phyloP scores from a whole-genome alignment of 768 basidiomycete species.

The Imleria badia region DNA sequence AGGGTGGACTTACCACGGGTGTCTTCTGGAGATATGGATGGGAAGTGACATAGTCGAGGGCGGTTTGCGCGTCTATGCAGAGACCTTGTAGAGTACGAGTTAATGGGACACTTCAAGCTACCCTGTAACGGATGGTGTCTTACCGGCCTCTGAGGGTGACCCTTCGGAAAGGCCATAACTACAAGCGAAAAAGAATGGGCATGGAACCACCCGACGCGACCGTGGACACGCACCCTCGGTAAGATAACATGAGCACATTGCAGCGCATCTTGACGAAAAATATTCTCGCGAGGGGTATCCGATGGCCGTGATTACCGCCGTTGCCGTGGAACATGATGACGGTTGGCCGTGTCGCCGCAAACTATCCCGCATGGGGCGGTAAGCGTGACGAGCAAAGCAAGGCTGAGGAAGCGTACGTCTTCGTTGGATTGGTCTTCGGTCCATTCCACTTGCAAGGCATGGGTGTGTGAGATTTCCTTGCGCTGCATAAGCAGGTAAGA shows the following conservation, averaged over 20 bases:
- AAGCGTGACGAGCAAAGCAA: background rate
- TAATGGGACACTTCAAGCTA: background rate
- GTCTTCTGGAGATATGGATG: constrained; percentile 66
- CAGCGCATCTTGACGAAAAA: constrained; percentile 84
- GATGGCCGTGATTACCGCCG: constrained; percentile 84
- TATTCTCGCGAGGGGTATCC: constrained; percentile 81
- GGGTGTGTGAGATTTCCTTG: constrained; percentile 41
- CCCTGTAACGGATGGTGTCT: background rate
- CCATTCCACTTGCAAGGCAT: constrained; percentile 36
- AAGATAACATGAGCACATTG: constrained; percentile 93
- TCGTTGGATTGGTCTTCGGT: constrained; percentile 49
- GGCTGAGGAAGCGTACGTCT: constrained; percentile 43
- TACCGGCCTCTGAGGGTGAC: constrained; percentile 80
- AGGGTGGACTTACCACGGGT: constrained; percentile 51
- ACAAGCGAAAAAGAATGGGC: background rate
- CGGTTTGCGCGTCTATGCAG: constrained; percentile 81
- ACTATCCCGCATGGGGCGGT: constrained; percentile 24
- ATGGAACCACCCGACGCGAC: background rate
- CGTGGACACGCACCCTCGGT: constrained; percentile 67
- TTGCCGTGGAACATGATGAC: constrained; percentile 94
- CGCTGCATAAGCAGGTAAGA: constrained; percentile 77
- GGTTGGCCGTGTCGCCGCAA: constrained; percentile 64
- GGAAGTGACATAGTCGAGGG: constrained; percentile 68
- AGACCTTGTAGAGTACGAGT: constrained; percentile 47
- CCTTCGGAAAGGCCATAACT: constrained; percentile 93